Evolutionary conservation across 2,329 filamentous ascomycete species (phyloP).

Genomic region (Talaromyces sp.): DNA sequence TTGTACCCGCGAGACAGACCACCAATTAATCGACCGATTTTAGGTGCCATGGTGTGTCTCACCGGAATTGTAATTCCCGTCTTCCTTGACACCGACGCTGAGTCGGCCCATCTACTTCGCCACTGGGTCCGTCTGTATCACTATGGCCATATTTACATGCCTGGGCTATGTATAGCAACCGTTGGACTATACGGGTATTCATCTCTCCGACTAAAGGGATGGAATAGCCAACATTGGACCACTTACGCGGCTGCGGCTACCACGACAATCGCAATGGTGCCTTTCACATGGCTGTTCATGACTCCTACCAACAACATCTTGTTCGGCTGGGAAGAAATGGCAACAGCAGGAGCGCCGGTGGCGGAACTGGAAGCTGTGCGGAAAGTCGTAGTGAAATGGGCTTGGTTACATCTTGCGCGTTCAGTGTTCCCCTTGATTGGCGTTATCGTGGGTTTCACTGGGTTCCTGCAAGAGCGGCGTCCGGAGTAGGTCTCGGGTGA

Average conservation of each 20-base stretch:
- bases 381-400: constrained; percentile 26
- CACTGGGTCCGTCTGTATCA: constrained; percentile 36
- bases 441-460: constrained; percentile 14
- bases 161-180: constrained; percentile 27
- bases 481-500: not conserved
- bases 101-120: constrained; percentile 25
- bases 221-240: constrained; percentile 15
- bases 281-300: constrained; percentile 40
- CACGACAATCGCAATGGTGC: constrained; percentile 33
- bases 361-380: constrained; percentile 2
- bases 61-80: constrained; percentile 15
- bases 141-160: constrained; percentile 32
- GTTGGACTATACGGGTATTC: constrained; percentile 25
- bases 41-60: not conserved
- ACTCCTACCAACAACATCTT: constrained; percentile 33
- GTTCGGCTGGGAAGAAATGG: constrained; percentile 20
- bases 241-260: constrained; percentile 23
- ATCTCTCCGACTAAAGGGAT: not conserved
- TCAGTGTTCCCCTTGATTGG: constrained; percentile 7
- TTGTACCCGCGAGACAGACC: not conserved
- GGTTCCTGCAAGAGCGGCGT: not conserved
- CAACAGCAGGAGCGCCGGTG: not conserved
- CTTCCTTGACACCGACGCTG: constrained; percentile 17
- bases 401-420: constrained; percentile 23
- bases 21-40: not conserved